phyloP scores from a whole-genome alignment of 768 basidiomycete species.

The Leccinum obscurum region DNA sequence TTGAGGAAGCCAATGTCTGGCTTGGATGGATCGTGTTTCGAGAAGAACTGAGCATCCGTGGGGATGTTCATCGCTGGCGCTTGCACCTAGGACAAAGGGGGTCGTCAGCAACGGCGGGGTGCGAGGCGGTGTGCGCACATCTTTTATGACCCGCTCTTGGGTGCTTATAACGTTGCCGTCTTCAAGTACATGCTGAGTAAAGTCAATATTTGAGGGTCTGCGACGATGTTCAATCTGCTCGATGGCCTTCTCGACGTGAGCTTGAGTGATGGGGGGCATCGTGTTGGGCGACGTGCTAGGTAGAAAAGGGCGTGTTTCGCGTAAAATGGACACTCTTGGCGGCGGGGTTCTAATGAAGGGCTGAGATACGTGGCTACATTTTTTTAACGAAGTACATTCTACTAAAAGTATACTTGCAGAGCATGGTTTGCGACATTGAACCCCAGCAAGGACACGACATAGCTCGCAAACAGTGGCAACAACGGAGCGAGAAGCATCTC shows the following conservation, averaged over 20 bases:
- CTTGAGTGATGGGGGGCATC: conserved; percentile 37
- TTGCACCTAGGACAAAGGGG: conserved; percentile 68
- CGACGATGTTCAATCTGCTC: conserved; percentile 43
- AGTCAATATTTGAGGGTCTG: conserved; percentile 71
- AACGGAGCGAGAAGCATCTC: conserved; percentile 91
- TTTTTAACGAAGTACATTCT: conserved; percentile 9
- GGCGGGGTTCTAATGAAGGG: conserved; percentile 33
- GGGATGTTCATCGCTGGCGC: conserved; percentile 94
- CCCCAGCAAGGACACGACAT: conserved; percentile 83
- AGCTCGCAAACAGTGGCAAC: conserved; percentile 82
- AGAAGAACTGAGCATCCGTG: conserved; percentile 93
- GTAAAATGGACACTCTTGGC: conserved; percentile 16
- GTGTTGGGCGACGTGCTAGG: not conserved
- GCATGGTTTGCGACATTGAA: conserved; percentile 88
- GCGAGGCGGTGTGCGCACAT: conserved; percentile 51
- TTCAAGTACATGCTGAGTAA: conserved; percentile 88
- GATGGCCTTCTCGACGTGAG: conserved; percentile 37
- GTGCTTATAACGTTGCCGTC: conserved; percentile 91
- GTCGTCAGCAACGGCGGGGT: conserved; percentile 9
- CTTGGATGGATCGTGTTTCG: conserved; percentile 77
- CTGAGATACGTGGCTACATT: conserved; percentile 15
- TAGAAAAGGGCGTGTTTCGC: not conserved
- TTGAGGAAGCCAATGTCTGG: conserved; percentile 96
- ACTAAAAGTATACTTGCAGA: conserved; percentile 78
- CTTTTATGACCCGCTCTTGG: conserved; percentile 94